Percentiles rank a stretch among this genome's conserved stretches.
phyloP scores from a whole-genome alignment of 805 yeast genomes.

The Candida tallmaniae region DNA sequence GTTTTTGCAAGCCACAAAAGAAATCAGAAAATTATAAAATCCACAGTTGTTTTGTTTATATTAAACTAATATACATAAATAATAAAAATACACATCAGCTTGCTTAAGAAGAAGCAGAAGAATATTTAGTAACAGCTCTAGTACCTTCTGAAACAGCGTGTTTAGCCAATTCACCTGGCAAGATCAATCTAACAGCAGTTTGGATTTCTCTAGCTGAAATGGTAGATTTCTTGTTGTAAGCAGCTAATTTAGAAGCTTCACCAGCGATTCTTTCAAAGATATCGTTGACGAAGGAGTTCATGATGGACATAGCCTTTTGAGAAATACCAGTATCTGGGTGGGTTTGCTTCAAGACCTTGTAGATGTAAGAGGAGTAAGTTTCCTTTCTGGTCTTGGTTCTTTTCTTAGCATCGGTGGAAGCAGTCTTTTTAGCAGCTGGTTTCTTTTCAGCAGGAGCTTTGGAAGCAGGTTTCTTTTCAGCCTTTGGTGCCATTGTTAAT shows the following conservation, averaged over 20 bases:
- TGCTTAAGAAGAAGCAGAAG: conserved; percentile 51
- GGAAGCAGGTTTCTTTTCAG: conserved; percentile 78
- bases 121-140: conserved; percentile 95
- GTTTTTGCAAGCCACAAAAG: too few species aligned
- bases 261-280: conserved; percentile 97
- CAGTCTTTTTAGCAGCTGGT: conserved; percentile 84
- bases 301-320: conserved; percentile 96
- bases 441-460: conserved; percentile 97
- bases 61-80: conserved; percentile 10
- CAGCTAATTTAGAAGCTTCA: conserved; percentile 97
- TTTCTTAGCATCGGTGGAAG: conserved; percentile 79
- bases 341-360: conserved; percentile 97
- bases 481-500: conserved; percentile 60
- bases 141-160: conserved; percentile 99
- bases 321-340: conserved; percentile 99
- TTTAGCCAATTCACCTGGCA: conserved; percentile 98
- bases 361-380: conserved; percentile 95
- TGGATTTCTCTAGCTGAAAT: conserved; percentile 98
- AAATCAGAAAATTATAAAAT: too few species aligned
- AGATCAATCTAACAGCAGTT: conserved; percentile 96
- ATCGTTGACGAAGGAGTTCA: conserved; percentile 98
- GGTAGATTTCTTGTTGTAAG: conserved; percentile 97
- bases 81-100: conserved; percentile 4
- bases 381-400: conserved; percentile 96
- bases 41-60: conserved; percentile 2